Evolutionary conservation across 2,329 filamentous ascomycete genomes (phyloP).

Genomic region (Hymenoscyphus salicellus): DNA sequence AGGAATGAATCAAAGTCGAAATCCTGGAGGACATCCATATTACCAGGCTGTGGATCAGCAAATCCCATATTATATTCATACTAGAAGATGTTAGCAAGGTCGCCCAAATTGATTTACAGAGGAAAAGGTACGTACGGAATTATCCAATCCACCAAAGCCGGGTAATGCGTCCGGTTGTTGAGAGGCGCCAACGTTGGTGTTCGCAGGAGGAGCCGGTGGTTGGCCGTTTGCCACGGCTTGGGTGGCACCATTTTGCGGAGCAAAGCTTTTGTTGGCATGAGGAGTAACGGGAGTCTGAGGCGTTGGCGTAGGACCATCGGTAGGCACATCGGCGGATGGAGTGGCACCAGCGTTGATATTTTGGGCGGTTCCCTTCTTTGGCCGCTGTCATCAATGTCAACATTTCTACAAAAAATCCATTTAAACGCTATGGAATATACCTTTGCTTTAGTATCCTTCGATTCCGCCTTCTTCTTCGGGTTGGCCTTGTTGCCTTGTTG

Average conservation of each 20-base stretch:
- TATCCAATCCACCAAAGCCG: background rate
- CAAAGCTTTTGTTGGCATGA: slow-evolving; percentile 48
- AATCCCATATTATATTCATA: slow-evolving; percentile 43
- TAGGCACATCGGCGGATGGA: slow-evolving; percentile 53
- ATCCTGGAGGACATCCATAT: slow-evolving; percentile 59
- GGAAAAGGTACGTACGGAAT: slow-evolving; percentile 17
- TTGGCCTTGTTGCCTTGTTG: slow-evolving; percentile 69
- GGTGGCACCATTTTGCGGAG: slow-evolving; percentile 42
- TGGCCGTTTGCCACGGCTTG: slow-evolving; percentile 41
- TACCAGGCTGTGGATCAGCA: slow-evolving; percentile 50
- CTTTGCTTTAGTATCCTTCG: slow-evolving; percentile 74
- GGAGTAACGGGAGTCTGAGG: slow-evolving; percentile 65
- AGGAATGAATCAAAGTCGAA: slow-evolving; percentile 70
- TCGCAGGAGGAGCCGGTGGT: slow-evolving; percentile 41
- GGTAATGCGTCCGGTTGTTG: slow-evolving; percentile 42
- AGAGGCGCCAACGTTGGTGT: slow-evolving; percentile 42
- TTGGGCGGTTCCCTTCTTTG: slow-evolving; percentile 62
- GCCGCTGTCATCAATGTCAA: slow-evolving; percentile 36
- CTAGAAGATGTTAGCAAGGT: slow-evolving; percentile 25
- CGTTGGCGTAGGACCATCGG: slow-evolving; percentile 57
- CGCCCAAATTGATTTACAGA: background rate
- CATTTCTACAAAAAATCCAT: slow-evolving; percentile 37
- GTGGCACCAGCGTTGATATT: slow-evolving; percentile 53
- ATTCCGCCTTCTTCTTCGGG: slow-evolving; percentile 80
- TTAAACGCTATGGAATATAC: slow-evolving; percentile 47